phyloP scores from a whole-genome alignment of 805 yeast genomes.

The Wickerhamiella musiphila region DNA sequence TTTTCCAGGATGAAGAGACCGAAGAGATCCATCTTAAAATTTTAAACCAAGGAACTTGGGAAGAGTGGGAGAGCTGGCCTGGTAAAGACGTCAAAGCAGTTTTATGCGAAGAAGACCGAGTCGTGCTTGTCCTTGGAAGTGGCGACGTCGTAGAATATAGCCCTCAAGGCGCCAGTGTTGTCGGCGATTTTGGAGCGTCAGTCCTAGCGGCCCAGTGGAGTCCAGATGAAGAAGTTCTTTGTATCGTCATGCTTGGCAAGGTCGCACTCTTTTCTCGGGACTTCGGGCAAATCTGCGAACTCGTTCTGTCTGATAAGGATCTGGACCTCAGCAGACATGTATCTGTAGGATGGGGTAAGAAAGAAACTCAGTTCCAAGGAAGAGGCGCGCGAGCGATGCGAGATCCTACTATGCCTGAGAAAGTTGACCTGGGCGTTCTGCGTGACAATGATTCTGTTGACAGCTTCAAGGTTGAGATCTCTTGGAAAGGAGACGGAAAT shows the following conservation, averaged over 20 bases:
- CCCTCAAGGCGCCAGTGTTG: slow-evolving; percentile 46
- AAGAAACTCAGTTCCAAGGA: slow-evolving; percentile 93
- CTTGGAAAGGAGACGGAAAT: slow-evolving; percentile 96
- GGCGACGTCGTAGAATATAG: slow-evolving; percentile 55
- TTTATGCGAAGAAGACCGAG: no score
- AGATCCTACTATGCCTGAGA: slow-evolving; percentile 78
- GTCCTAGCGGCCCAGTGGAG: slow-evolving; percentile 68
- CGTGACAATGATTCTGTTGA: slow-evolving; percentile 34
- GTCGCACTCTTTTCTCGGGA: slow-evolving; percentile 41
- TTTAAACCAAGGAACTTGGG: no score
- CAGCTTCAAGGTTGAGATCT: slow-evolving; percentile 31
- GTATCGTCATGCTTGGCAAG: slow-evolving; percentile 34
- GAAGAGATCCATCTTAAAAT: no score
- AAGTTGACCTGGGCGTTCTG: slow-evolving; percentile 49
- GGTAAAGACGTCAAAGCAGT: no score
- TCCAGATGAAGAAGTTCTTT: slow-evolving; percentile 74
- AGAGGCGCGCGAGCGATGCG: slow-evolving; percentile 58
- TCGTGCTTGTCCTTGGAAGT: slow-evolving; percentile 46
- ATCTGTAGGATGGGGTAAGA: slow-evolving; percentile 96
- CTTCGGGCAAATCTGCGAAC: slow-evolving; percentile 67
- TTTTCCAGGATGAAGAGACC: no score
- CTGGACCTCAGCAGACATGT: slow-evolving; percentile 63
- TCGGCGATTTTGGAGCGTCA: slow-evolving; percentile 70
- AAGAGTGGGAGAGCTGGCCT: no score
- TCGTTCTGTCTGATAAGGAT: slow-evolving; percentile 40